Conservation (phyloP, 495 filamentous ascomycete genomes). For the Cercophora sp. region DNA sequence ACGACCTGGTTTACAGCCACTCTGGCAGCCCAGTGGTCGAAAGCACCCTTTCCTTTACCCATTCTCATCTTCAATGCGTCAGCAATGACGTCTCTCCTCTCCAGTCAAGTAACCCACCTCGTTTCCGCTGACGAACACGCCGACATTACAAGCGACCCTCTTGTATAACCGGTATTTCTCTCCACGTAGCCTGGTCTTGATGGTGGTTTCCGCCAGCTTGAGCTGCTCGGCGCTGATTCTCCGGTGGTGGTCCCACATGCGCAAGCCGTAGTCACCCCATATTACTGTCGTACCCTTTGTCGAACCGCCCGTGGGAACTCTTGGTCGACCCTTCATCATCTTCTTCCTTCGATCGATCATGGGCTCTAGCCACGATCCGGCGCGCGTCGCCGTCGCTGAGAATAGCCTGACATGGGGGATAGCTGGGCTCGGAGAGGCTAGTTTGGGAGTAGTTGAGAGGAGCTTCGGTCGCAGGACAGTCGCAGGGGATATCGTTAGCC, state of each 20-base stretch:
- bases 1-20: conserved; percentile 83
- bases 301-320: conserved; percentile 86
- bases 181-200: conserved; percentile 81
- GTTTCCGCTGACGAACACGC: conserved; percentile 92
- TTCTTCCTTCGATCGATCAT: conserved; percentile 70
- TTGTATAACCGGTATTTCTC: conserved; percentile 91
- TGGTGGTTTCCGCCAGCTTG: conserved; percentile 86
- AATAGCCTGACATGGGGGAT: conserved; percentile 56
- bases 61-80: conserved; percentile 62
- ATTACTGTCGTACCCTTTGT: conserved; percentile 89
- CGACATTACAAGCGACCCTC: conserved; percentile 83
- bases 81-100: conserved; percentile 4
- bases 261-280: conserved; percentile 94
- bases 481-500: conserved; percentile 37
- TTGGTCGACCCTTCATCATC: conserved; percentile 84
- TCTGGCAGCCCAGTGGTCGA: conserved; percentile 92
- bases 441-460: conserved; percentile 20
- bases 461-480: conserved; percentile 29
- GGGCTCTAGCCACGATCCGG: conserved; percentile 75
- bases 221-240: conserved; percentile 83
- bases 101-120: conserved; percentile 51
- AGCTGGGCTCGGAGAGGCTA: conserved; percentile 5
- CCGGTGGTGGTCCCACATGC: conserved; percentile 89
- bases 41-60: conserved; percentile 97
- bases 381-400: conserved; percentile 60